Base-by-base conservation (phyloP, 768 basidiomycete genomes). In the Neoboletus brunneissimus region DNA sequence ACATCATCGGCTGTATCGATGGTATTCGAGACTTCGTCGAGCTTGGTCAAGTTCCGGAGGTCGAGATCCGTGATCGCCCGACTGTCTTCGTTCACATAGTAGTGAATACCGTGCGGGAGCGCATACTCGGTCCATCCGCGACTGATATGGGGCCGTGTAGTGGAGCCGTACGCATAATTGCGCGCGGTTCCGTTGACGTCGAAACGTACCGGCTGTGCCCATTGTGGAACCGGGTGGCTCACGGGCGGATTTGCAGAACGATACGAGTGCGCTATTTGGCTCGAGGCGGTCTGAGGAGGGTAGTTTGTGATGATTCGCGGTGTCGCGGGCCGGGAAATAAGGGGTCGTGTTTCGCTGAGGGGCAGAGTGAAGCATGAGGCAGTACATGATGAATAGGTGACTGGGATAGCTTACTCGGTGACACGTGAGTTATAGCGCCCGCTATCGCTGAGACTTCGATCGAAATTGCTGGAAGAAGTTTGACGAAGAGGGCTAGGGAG, bases 61-160 rank as follows among this genome's bases (percentile, higher is more conserved):
- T 90, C 83, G 43, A 86, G 72, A 64, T 92, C 91, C 18, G 88
- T 88, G n/a, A 83, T 83, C 51, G 85, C 76, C 42, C 79, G 81
- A 37, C 79, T 70, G 13, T 78, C 81, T 4, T 82, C 80, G 64
- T 90, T 87, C 43, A 81, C 79, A 63, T 85, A 93, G 72, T 93
- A 93, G 35, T 81, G 74, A 5, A 80, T 73, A 11, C 82, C 82
- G 62, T 91, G 88, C 1, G 91, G 90, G n/a, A 93, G 81, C 22
- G 80, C 76, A 66, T 88, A 83, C 64, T 87, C 88, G 47, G 81
- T 76, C 90, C 90, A 92, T 4, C 91, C 91, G 20, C 85, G 79
- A 18, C 16, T 38, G 29, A 55, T 46, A 34, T 69, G 64, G 0
- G 66, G 70, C 0, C 60, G 59, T 0, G 61, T 52, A 3, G 70